Conservation (phyloP, 352 stramenopile genomes). For the Peronospora tabacina region DNA sequence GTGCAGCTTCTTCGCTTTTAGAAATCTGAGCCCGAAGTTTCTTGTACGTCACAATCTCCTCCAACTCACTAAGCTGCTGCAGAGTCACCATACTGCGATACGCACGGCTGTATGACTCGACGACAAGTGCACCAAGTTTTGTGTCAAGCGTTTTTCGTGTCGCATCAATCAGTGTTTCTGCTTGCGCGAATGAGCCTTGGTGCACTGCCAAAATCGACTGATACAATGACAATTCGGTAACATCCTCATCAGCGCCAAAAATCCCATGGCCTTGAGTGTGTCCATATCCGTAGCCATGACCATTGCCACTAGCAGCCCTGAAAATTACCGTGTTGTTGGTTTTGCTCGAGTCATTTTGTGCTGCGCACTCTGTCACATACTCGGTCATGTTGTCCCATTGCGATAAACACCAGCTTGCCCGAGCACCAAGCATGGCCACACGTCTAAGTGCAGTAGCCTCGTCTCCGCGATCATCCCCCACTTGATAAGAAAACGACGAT, state of each 20-base stretch:
- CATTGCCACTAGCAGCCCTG: constrained; percentile 18
- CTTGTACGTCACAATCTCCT: constrained; percentile 96
- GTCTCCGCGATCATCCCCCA: constrained; percentile 31
- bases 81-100: constrained; percentile 96
- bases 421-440: constrained; percentile 74
- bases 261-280: constrained; percentile 24
- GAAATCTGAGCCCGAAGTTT: constrained; percentile 68
- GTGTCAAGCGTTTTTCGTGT: constrained; percentile 90
- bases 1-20: constrained; percentile 64
- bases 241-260: constrained; percentile 31
- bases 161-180: constrained; percentile 89
- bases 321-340: constrained; percentile 19
- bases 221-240: constrained; percentile 54
- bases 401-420: constrained; percentile 77
- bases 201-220: constrained; percentile 92
- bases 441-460: constrained; percentile 46
- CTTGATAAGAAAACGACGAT: constrained; percentile 18
- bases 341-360: constrained; percentile 23
- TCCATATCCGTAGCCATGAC: constrained; percentile 24
- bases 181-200: constrained; percentile 88
- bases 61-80: constrained; percentile 95
- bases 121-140: constrained; percentile 92
- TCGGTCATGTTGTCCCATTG: constrained; percentile 80
- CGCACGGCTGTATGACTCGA: constrained; percentile 93
- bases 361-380: constrained; percentile 54